A percentile compares a stretch with the other conserved stretches of the same genome.
These are phyloP conservation scores for Sphagnum tenellum DNA, from an alignment of 225 moss, liverwort and hornwort species.

Conservation along the genomic window DNA sequence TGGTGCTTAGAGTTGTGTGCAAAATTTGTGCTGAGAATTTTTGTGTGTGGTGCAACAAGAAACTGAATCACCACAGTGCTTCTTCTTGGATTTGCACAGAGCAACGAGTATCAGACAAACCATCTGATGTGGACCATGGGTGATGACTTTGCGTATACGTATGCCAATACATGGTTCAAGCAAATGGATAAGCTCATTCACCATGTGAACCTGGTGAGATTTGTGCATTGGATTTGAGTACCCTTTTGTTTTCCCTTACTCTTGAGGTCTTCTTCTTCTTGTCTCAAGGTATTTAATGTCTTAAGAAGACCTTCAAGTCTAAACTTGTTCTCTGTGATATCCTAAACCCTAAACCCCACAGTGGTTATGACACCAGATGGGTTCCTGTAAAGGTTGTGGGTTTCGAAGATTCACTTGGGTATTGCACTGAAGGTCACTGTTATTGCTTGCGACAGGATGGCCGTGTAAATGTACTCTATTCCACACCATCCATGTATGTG, in stretches of 20 bases:
- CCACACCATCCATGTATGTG: conserved; percentile 84
- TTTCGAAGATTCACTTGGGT: not conserved
- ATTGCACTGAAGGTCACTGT: not conserved
- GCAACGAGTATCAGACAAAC: conserved; percentile 60
- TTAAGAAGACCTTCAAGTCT: too few species aligned
- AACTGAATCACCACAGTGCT: not conserved
- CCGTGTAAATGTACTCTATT: conserved; percentile 87
- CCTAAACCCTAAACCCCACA: too few species aligned
- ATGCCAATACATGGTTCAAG: conserved; percentile 94
- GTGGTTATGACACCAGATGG: too few species aligned
- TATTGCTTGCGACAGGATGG: conserved; percentile 52
- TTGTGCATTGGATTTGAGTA: too few species aligned
- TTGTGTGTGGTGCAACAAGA: too few species aligned
- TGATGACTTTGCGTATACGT: conserved; percentile 85
- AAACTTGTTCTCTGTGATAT: too few species aligned
- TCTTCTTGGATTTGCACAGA: conserved; percentile 18
- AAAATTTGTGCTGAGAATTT: too few species aligned
- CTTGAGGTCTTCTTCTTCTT: too few species aligned
- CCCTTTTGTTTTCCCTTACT: too few species aligned
- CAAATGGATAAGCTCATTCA: conserved; percentile 98
- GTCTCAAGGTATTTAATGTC: too few species aligned
- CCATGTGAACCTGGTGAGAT: conserved; percentile 66
- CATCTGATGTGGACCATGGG: conserved; percentile 98
- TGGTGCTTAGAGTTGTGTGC: too few species aligned
- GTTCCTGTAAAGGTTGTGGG: not conserved